These are phyloP conservation scores for Liquidambar formosana DNA, from an alignment of 164 flowering plant genomes.

Conservation along the genomic window DNA sequence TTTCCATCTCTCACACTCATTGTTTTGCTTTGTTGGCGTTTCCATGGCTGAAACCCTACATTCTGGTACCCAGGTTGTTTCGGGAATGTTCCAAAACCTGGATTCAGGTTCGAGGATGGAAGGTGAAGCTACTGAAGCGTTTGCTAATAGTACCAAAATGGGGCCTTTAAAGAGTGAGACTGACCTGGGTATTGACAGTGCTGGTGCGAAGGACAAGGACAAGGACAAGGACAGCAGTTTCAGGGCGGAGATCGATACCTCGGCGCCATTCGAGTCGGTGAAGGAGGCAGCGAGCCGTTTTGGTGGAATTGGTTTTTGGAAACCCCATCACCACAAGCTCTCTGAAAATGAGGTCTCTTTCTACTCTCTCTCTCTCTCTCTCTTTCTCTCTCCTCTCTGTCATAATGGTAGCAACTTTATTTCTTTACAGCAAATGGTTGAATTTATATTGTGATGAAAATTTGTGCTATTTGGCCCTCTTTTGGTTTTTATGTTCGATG, in stretches of 20 bases:
- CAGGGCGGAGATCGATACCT: conserved; percentile 82
- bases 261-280: conserved; percentile 90
- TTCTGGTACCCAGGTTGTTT: neutral
- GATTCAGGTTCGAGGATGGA: neutral
- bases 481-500: no score
- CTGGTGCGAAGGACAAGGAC: neutral
- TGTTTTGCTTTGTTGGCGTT: neutral
- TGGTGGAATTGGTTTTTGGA: conserved; percentile 91
- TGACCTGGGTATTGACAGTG: neutral
- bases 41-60: conserved; percentile 3
- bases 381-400: neutral
- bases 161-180: neutral
- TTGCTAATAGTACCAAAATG: neutral
- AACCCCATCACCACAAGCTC: conserved; percentile 39
- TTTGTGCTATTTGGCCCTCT: no score
- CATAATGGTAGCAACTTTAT: no score
- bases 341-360: conserved; percentile 23
- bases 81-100: neutral
- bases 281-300: conserved; percentile 78
- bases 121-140: neutral
- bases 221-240: conserved; percentile 3
- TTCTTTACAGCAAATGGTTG: no score
- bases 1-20: neutral
- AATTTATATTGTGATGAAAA: no score
- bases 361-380: neutral